Base-by-base conservation (phyloP, 495 filamentous ascomycete species). In the Opeltia flavorubescens region DNA sequence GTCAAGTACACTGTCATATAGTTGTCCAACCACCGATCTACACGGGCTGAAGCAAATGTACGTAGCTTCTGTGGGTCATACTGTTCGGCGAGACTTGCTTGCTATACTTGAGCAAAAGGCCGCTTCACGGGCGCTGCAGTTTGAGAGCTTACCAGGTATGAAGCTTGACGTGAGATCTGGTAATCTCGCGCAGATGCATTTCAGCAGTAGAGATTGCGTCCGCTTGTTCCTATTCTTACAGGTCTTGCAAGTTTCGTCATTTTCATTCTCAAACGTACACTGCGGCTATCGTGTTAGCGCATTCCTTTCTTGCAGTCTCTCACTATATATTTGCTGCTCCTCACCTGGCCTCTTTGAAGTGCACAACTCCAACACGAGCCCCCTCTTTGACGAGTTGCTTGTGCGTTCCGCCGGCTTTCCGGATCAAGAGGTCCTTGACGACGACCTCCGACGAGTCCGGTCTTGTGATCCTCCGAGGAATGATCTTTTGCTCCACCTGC, bases 41-140 rank as follows among this genome's bases (percentile, higher is more conserved):
- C 2, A 5, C 33, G 6, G 6, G 9, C 12, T 6, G 13, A 11
- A 20, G 29, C 28, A 26, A 47, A 47, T 13, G 21, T 31, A 18
- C 1, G 28, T 5, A 47, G n/a, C 1, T 13, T 47, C 11, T 36
- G 7, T n/a, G 20, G 15, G 5, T 26, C 23, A 5, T 38, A 31
- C 33, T 40, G 15, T 23, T 47, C 15, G 7, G 30, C 21, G 26
- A 47, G 44, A 24, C 28, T 47, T 26, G 29, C 44, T 47, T 7
- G 9, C 7, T 7, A n/a, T 23, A 17, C 13, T n/a, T 44, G 7
- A 44, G 25, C 18, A 7, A 23, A 27, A 5, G 7, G 8, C 17
- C 36, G 17, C n/a, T 6, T 18, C 36, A 40, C n/a, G 36, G 17
- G 8, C 8, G 6, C 17, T 6, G 29, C 29, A 6, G 36, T 40